A percentile compares a stretch with the other conserved stretches of the same genome.
Evolutionary conservation across 106 monocot species (phyloP).

Genomic region (Dendrobium catenatum): DNA sequence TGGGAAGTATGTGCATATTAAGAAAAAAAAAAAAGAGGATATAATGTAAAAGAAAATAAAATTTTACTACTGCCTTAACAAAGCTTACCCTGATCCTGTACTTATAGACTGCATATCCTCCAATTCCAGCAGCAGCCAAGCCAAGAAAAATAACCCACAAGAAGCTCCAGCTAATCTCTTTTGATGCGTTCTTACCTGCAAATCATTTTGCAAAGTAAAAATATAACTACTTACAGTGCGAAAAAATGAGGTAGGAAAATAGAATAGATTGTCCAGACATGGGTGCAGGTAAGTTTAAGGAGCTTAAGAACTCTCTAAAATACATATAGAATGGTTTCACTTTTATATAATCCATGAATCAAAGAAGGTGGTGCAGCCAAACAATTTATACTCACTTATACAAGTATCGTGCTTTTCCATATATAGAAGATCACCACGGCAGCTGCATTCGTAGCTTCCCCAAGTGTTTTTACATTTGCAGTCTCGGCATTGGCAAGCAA

Average conservation of each 20-base stretch:
- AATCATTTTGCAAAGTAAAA: not conserved
- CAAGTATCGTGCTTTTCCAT: constrained; percentile 90
- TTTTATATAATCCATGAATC: not conserved
- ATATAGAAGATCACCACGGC: constrained; percentile 63
- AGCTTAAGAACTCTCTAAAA: too few species aligned
- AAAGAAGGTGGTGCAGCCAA: not conserved
- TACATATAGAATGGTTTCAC: too few species aligned
- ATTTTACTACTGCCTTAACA: not conserved
- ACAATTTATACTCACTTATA: constrained; percentile 61
- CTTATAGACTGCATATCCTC: constrained; percentile 73
- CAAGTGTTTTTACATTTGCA: constrained; percentile 90
- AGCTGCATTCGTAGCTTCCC: constrained; percentile 92
- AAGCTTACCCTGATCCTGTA: constrained; percentile 65
- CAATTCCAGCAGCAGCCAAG: constrained; percentile 51
- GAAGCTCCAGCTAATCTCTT: constrained; percentile 66
- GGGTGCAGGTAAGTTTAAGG: too few species aligned
- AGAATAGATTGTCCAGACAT: not conserved
- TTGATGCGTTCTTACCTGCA: constrained; percentile 51
- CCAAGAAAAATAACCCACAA: constrained; percentile 78
- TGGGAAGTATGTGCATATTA: too few species aligned
- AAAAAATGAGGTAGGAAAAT: not conserved
- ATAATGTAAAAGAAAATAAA: not conserved
- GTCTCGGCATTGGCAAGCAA: constrained; percentile 63
- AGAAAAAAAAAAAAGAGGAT: not conserved
- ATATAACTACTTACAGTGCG: not conserved